Base-by-base conservation (phyloP, 306 rosid species). In the Rubus idaeus region DNA sequence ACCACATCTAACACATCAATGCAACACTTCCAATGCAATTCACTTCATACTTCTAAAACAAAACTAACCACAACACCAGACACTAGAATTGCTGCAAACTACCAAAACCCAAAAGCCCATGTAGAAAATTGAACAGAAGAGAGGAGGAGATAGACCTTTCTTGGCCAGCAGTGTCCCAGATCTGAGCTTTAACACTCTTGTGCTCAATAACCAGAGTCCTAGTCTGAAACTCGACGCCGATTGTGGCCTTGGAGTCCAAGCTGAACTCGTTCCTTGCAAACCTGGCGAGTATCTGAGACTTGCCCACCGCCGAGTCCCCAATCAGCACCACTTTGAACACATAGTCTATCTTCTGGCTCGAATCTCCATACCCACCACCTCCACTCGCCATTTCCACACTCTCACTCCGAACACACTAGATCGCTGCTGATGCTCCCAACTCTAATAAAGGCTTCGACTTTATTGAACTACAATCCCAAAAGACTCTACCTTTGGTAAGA, bases 91-190 rank as follows among this genome's bases (percentile, higher is more conserved):
- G 40, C 4, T 18, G 40, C 65, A 42, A 57, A 56, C 42, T 4
- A 57, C 40, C 66, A 41, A n/a, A 52, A 21, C 10, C 41, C 52
- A 11, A 73, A 20, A 55, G 20, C 12, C 52, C 67, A 55, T 5
- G 40, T 41, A 56, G 41, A 21, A 12, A 16, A 58, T 7, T 4
- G 8, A 51, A 9, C 23, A 50, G 47, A 45, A 77, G 58, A 57
- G 46, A 65, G 35, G 68, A 17, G 14, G 62, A 10, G 13, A 49
- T 76, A 44, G 71, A 95, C 98, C 97, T 88, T 83, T 95, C 98
- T 91, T 95, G 98, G 70, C 98, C 98, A 1, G 98, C 98, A 3
- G 97, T 95, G 86, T 95, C 98, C 98, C 98, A 95, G 98, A 95
- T 95, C 98, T 95, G 98, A 87, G 98, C 98, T 83, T 95, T 95